A percentile compares a stretch with the other conserved stretches of the same genome.
phyloP scores from a whole-genome alignment of 768 basidiomycete species.

The Amanita molliuscula region DNA sequence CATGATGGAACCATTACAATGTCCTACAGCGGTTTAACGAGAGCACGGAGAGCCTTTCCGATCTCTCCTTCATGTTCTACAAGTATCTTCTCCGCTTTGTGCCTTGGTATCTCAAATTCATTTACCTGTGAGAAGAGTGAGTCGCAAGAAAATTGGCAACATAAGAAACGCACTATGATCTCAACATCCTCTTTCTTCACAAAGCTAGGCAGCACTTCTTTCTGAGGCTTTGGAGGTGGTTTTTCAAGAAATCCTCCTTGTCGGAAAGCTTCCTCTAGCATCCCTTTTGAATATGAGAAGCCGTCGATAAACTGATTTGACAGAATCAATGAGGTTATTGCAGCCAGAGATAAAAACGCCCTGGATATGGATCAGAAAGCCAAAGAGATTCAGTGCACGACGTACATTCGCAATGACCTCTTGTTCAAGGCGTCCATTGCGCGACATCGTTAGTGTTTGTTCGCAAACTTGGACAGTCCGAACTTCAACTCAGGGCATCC shows the following conservation, averaged over 20 bases:
- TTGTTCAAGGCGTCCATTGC: slow-evolving; percentile 49
- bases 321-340: background rate
- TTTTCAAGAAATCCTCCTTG: slow-evolving; percentile 49
- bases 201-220: slow-evolving; percentile 25
- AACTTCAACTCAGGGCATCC: no score
- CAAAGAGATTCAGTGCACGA: slow-evolving; percentile 1
- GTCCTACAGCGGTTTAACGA: slow-evolving; percentile 17
- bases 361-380: background rate
- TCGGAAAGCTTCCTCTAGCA: slow-evolving; percentile 55
- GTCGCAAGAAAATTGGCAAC: background rate
- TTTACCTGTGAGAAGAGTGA: slow-evolving; percentile 30
- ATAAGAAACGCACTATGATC: slow-evolving; percentile 36
- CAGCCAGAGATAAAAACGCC: background rate
- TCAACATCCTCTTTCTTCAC: slow-evolving; percentile 57
- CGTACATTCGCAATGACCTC: slow-evolving; percentile 61
- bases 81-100: slow-evolving; percentile 50
- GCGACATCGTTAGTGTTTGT: slow-evolving; percentile 10
- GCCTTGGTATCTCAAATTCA: slow-evolving; percentile 53
- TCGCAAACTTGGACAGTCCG: no score
- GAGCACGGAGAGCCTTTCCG: slow-evolving; percentile 34
- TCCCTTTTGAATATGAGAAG: slow-evolving; percentile 54
- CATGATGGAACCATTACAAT: background rate
- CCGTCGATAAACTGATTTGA: slow-evolving; percentile 50
- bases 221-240: slow-evolving; percentile 34
- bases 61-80: slow-evolving; percentile 43